These are phyloP conservation scores for Zygosaccharomyces gambellarensis DNA, from an alignment of 805 yeast species.

Conservation along the genomic window DNA sequence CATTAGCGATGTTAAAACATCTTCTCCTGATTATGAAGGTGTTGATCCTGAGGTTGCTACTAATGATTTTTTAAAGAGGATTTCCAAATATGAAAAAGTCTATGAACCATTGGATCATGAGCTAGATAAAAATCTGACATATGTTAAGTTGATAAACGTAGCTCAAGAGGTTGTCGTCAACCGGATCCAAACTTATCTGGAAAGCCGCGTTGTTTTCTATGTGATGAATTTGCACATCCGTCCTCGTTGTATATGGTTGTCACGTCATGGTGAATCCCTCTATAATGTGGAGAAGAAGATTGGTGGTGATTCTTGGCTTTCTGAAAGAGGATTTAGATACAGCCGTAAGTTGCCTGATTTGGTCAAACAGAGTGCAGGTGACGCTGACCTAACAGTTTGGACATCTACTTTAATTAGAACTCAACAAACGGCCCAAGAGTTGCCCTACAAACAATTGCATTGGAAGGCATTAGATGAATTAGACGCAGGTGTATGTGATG, in stretches of 20 bases:
- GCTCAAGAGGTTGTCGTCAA: conserved; percentile 86
- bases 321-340: conserved; percentile 79
- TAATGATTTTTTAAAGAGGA: conserved; percentile 66
- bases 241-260: conserved; percentile 88
- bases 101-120: conserved; percentile 71
- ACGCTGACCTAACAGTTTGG: conserved; percentile 81
- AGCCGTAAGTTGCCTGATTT: conserved; percentile 76
- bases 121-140: conserved; percentile 63
- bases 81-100: conserved; percentile 62
- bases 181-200: conserved; percentile 79
- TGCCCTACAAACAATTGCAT: conserved; percentile 75
- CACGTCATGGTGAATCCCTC: conserved; percentile 93
- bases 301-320: conserved; percentile 88
- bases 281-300: conserved; percentile 90
- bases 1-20: conserved; percentile 78
- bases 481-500: conserved; percentile 97
- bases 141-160: conserved; percentile 81
- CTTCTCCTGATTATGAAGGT: conserved; percentile 75
- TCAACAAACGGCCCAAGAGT: conserved; percentile 80
- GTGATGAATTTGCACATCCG: conserved; percentile 93
- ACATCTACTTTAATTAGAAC: conserved; percentile 89
- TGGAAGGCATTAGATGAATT: conserved; percentile 98
- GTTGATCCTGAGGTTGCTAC: conserved; percentile 68
- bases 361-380: conserved; percentile 55
- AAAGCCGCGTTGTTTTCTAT: conserved; percentile 88